Evolutionary conservation across 306 rosid genomes (phyloP), one percentile per base, ranked within the genome.

Genomic region (Prinsepia uniflora): DNA sequence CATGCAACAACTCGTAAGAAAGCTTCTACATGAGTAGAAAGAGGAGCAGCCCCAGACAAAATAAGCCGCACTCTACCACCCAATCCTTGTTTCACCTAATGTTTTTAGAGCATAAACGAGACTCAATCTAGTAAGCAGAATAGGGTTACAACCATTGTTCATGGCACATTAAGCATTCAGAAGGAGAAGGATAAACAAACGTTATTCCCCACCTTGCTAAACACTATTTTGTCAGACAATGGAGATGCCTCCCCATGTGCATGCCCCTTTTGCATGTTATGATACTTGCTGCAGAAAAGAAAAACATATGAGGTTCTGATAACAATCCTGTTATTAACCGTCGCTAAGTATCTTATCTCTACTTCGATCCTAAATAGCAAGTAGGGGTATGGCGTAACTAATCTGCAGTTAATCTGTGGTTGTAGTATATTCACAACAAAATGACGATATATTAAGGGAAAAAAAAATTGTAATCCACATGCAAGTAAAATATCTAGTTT

Each of bases 31-130:
- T 94, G 95, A 39, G 81, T 11, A 48, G 97, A 80, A 13, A 94
- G 89, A 71, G 99, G 99, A 67, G 99, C 99, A 72, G 92, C 99
- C 75, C 96, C 99, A 71, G 99, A 94, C 63, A 94, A 76, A 82
- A 94, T 94, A 67, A 94, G 82, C 49, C 99, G 89, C 30, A 94
- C 96, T 1, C 76, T 84, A 70, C 99, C 96, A 42, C 99, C 99
- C 76, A 94, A 85, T n/a, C 96, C 96, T 83, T 86, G 82, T 81
- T 90, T 94, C 52, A 94, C 88, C 99, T 94, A 79, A 75, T 76
- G 56, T 83, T 17, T 40, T 72, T 60, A 68, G 75, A 70, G 79
- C 63, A 65, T 68, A 34, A 72, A 55, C 67, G 75, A 90, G 83
- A 59, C 72, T 76, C 41, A 47, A 75, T 72, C 63, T 55, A 9